Base-by-base conservation (phyloP, 2,329 filamentous ascomycete genomes). In the Aspergillus arachidicola region DNA sequence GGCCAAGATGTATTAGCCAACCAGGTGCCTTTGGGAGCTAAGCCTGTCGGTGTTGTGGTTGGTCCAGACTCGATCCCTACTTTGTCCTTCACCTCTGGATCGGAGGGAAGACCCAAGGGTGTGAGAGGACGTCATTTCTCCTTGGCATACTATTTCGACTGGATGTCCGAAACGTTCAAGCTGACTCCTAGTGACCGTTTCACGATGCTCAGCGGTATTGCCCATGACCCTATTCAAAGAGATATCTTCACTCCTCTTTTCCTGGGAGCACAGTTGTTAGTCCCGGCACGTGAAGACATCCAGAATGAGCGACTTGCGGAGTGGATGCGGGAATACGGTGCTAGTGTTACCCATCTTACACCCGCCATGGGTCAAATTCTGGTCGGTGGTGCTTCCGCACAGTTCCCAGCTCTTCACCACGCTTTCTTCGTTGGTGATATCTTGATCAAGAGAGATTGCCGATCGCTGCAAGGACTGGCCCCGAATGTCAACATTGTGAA, bases 341-440 rank as follows among this genome's bases (percentile, higher is more conserved):
- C 91, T 3, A 96, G 89, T 19, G 91, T 93, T 23, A 93, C 91
- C 14, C 95, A 98, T 78, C 81, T 98, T 45, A 99, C 95, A 1
- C 95, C 95, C 11, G 95, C 95, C 62, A 97, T 98, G 94, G 94
- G 94, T 60, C 92, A 97, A 71, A 95, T 98, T 65, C 82, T 98
- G 2, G 89, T 94, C n/a, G 94, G 93, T 50, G 92, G 91, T 68
- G 91, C 93, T 28, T 89, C 82, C 3, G 89, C 92, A 0, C 79
- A 91, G 68, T 96, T 97, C 72, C 90, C 92, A 1, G 83, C 85
- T 14, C 83, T 98, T n/a, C 84, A 90, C 62, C 84, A 88, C 62
- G 93, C 89, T 21, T 94, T 98, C 83, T 98, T 94, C 66, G 94
- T 98, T 1, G 95, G 95, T 36, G 94, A 98, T 73, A 83, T 97